phyloP scores from a whole-genome alignment of 1,139 yeast species.

The Taiozyma sp. region DNA sequence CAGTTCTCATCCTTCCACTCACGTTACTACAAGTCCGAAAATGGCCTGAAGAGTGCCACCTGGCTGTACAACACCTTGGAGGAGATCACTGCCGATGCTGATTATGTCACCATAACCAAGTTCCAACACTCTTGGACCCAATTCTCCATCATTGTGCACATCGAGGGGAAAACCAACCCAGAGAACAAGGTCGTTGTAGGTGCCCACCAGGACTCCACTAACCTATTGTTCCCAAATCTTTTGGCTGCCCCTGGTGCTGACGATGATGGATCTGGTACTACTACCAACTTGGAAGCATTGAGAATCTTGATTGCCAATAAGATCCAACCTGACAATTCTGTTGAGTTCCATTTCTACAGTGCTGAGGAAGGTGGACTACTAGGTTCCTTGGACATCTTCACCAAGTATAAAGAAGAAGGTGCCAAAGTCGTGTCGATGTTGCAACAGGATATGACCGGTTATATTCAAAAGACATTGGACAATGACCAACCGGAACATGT shows the following conservation, averaged over 20 bases:
- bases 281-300: conserved; percentile 72
- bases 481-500: conserved; percentile 64
- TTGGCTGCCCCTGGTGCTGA: conserved; percentile 93
- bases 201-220: conserved; percentile 86
- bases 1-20: conserved; percentile 68
- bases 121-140: conserved; percentile 56
- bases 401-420: conserved; percentile 42
- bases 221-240: conserved; percentile 64
- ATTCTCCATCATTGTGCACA: conserved; percentile 48
- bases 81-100: conserved; percentile 32
- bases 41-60: conserved; percentile 67
- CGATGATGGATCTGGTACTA: conserved; percentile 90
- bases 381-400: conserved; percentile 80
- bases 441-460: conserved; percentile 97
- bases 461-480: conserved; percentile 49
- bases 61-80: conserved; percentile 59
- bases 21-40: conserved; percentile 72
- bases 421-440: conserved; percentile 73
- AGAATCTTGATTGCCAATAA: conserved; percentile 48
- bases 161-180: conserved; percentile 34
- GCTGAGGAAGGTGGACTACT: conserved; percentile 94
- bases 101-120: conserved; percentile 32
- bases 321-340: conserved; percentile 60
- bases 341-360: conserved; percentile 91
- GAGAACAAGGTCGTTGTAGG: conserved; percentile 68